Evolutionary conservation across 2,329 filamentous ascomycete genomes (phyloP).

Genomic region (Aspergillus calidoustus): DNA sequence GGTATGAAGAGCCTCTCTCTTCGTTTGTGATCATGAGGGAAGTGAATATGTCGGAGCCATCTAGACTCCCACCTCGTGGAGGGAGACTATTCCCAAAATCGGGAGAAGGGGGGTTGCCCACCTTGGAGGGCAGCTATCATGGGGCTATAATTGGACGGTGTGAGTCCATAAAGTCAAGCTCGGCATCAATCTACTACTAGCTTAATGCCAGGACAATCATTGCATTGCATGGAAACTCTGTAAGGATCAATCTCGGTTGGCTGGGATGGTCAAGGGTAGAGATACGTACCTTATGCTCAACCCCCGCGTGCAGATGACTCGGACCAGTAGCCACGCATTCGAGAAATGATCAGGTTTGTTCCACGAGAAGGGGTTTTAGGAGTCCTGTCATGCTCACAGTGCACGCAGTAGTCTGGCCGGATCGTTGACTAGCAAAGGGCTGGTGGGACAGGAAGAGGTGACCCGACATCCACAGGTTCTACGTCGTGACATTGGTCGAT

Average conservation of each 20-base stretch:
- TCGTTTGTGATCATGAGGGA: constrained; percentile 5
- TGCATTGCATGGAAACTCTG: constrained; percentile 22
- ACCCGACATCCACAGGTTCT: constrained; percentile 13
- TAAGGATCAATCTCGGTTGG: constrained; percentile 22
- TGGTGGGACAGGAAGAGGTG: constrained; percentile 16
- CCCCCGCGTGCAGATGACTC: constrained; percentile 25
- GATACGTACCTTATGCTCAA: constrained; percentile 1
- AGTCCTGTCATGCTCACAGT: constrained; percentile 10
- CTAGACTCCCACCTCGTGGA: neutral
- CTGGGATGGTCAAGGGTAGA: neutral
- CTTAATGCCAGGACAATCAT: constrained; percentile 29
- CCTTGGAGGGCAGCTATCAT: neutral
- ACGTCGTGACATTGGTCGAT: constrained; percentile 2
- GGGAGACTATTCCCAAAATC: neutral
- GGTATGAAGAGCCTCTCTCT: constrained; percentile 7
- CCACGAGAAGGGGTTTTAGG: constrained; percentile 5
- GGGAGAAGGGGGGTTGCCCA: constrained; percentile 4
- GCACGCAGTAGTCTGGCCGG: neutral
- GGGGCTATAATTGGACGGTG: constrained; percentile 18
- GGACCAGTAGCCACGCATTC: constrained; percentile 20
- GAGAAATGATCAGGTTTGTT: constrained; percentile 16
- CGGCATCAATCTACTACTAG: constrained; percentile 14
- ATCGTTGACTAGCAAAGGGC: neutral
- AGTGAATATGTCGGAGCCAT: constrained; percentile 2
- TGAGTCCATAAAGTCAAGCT: constrained; percentile 21